Conservation (phyloP, 176 grass and related monocot genomes). For the Rhipidocladum racemiflorum region DNA sequence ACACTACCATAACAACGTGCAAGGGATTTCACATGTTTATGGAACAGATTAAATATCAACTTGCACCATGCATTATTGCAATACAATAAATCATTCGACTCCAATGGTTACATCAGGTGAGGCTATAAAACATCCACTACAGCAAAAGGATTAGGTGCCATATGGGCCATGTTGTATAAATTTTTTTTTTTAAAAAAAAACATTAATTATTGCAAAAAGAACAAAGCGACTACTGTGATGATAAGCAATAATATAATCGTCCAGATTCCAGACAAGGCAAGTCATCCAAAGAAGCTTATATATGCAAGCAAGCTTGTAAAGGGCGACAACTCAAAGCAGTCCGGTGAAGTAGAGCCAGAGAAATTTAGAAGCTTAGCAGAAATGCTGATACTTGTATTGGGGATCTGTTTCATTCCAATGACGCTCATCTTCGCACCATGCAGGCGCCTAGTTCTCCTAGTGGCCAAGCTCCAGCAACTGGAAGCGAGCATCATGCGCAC, state of each 20-base stretch:
- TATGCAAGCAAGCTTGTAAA: slow-evolving; percentile 41
- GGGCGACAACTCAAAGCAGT: slow-evolving; percentile 22
- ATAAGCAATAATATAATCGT: slow-evolving; percentile 38
- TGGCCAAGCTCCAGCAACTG: slow-evolving; percentile 49
- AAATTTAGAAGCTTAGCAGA: slow-evolving; percentile 9
- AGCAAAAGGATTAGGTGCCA: background rate
- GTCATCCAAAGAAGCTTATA: slow-evolving; percentile 34
- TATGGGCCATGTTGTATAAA: background rate
- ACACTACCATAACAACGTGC: background rate
- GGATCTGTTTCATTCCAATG: slow-evolving; percentile 55
- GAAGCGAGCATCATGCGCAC: slow-evolving; percentile 39
- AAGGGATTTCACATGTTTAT: background rate
- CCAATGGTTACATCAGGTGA: slow-evolving; percentile 8
- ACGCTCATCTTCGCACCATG: slow-evolving; percentile 60
- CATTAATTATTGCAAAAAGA: background rate
- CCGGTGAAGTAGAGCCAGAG: slow-evolving; percentile 24
- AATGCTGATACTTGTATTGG: slow-evolving; percentile 54
- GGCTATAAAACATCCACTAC: background rate
- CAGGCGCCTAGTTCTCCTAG: slow-evolving; percentile 48
- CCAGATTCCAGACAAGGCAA: background rate
- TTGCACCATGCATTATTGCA: background rate
- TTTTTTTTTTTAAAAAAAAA: background rate
- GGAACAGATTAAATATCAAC: background rate
- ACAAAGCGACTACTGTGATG: background rate
- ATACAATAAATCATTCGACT: background rate